Base-by-base conservation (phyloP, 345 rosid genomes). In the Ceriops decandra region DNA sequence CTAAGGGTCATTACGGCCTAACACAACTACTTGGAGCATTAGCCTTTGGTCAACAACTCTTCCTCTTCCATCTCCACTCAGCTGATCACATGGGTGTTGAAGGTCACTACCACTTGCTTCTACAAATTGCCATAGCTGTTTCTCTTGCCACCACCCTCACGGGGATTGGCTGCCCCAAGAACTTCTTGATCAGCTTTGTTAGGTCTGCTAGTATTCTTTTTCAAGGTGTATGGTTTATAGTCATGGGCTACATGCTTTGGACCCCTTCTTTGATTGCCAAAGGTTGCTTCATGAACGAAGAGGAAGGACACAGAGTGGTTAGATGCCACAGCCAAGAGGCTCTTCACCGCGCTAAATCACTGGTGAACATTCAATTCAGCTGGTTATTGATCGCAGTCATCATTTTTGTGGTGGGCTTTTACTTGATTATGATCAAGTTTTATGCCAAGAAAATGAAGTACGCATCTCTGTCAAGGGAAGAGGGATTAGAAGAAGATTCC, bases 61-160 rank as follows among this genome's bases (percentile, higher is more conserved):
- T 93, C 56, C 79, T 93, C 16, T 90, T 93, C 82, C 91, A 77
- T 74, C 89, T 90, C 31, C 98, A 90, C 73, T 87, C 98, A 0
- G 66, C 96, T 26, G 97, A 88, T 60, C 97, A 93, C 70, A 85
- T 72, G 73, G 97, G 97, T 8, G 76, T 93, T 8, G 92, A 93
- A 75, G 97, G 98, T 0, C 97, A 87, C 10, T 93, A 90, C 75
- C 98, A 93, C 60, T 69, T 88, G 67, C 86, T 90, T 58, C 76
- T 90, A 49, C 97, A 93, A 72, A 62, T 83, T 28, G 68, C 76
- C 15, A 76, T 93, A 4, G 47, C 69, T 6, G 85, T 89, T 63
- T 89, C 88, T 17, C 70, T 93, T 9, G 65, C 78, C 67, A 84
- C 97, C 31, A 85, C 93, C 27, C 76, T 93, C 13, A 71, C 89